Conservation (phyloP, 306 rosid genomes). For the Sphenostylis stenocarpa region DNA sequence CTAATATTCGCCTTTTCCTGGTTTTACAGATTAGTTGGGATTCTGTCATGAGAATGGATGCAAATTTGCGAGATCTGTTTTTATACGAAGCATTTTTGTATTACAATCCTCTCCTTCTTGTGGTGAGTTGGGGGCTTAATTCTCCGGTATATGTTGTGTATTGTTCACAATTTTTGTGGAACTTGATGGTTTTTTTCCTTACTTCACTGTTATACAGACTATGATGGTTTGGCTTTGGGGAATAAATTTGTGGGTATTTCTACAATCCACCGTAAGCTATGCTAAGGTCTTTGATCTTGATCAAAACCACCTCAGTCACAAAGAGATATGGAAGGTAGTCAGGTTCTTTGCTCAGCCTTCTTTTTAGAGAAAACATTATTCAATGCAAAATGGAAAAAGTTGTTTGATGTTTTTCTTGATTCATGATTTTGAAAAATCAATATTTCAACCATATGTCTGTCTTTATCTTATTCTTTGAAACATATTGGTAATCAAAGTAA, state of each 20-base stretch:
- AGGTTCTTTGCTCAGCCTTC: slow-evolving; percentile 33
- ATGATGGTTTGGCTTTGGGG: slow-evolving; percentile 99
- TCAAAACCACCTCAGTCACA: slow-evolving; percentile 87
- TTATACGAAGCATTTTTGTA: slow-evolving; percentile 92
- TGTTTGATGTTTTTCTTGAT: slow-evolving; percentile 23
- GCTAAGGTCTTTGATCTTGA: slow-evolving; percentile 87
- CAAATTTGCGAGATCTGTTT: slow-evolving; percentile 77
- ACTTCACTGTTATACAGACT: slow-evolving; percentile 57
- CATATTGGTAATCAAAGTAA: not conserved
- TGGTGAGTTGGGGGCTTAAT: slow-evolving; percentile 57
- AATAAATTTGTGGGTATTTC: slow-evolving; percentile 82
- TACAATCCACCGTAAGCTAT: slow-evolving; percentile 67
- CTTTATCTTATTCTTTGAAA: not conserved
- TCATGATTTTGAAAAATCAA: slow-evolving; percentile 9
- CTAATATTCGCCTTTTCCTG: slow-evolving; percentile 18
- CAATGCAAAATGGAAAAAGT: not conserved
- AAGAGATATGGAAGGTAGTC: slow-evolving; percentile 95
- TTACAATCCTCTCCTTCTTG: slow-evolving; percentile 92
- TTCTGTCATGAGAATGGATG: slow-evolving; percentile 99
- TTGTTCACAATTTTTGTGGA: slow-evolving; percentile 3
- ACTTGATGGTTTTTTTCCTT: slow-evolving; percentile 32
- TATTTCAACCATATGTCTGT: slow-evolving; percentile 6
- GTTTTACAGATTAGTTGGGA: slow-evolving; percentile 84
- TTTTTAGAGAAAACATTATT: slow-evolving; percentile 14
- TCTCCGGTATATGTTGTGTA: not conserved